Base-by-base conservation (phyloP, 345 rosid genomes). In the Pugionium cornutum region DNA sequence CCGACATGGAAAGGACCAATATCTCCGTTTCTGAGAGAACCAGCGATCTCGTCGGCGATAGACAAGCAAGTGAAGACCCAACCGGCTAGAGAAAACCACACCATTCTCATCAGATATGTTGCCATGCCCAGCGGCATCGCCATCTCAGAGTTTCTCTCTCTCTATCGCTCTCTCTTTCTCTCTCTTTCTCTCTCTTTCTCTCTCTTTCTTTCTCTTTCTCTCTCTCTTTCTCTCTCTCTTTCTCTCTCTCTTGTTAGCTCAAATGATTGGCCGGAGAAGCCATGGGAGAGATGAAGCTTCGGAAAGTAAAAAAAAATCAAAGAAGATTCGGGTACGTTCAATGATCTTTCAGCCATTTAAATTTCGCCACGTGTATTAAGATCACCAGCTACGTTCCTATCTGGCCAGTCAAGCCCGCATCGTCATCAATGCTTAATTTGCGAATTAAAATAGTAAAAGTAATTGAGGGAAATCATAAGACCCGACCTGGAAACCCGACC, bases 1-100 rank as follows among this genome's bases (percentile, higher is more conserved):
- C 96, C 95, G 67, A 83, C 85, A 69, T 88, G 88, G 66, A 90
- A 88, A 69, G 91, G 89, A 27, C 95, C 88, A 69, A 94, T 88
- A 77, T 90, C 97, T 30, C 95, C 96, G 55, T 81, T 80, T 75
- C 99, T 74, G 8, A 90, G 55, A 65, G 90, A 85, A 72, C 57
- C 37, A 55, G 97, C 96, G 58, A 94, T 56, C 64, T 90, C 99
- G 68, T 90, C 96, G 64, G 97, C 97, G 31, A 94, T 86, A 30
- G 86, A 67, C 66, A 94, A 74, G 66, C 96, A 88, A 25, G 97
- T 85, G 70, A 83, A 84, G 29, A 88, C 78, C 86, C 92, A 90
- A n/a, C 96, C 89, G 4, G 62, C 67, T 1, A 94, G 78, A 33
- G 85, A 84, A 25, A 81, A 5, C 95, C 86, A 84, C 25, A 88